These are phyloP conservation scores for Mycena sp. DNA, from an alignment of 1,284 basidiomycete species.

Conservation along the genomic window DNA sequence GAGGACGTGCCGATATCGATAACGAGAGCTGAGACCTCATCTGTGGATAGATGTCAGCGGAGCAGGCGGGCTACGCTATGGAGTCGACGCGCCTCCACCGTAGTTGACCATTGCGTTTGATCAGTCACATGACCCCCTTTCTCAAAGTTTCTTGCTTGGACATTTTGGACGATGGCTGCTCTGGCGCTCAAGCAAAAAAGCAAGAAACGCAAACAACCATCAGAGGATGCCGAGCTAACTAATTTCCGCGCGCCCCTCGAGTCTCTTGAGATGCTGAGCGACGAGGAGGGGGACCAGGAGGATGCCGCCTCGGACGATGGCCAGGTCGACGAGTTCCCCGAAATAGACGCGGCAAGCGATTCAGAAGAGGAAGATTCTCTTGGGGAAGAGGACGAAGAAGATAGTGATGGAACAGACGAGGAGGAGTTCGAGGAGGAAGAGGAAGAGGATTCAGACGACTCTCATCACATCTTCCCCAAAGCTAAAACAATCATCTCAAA, in stretches of 20 bases:
- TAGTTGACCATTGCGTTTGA: constrained; percentile 68
- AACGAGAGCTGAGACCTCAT: constrained; percentile 96
- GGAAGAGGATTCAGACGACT: constrained; percentile 46
- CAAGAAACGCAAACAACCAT: constrained; percentile 67
- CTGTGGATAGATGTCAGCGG: constrained; percentile 49
- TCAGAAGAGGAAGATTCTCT: constrained; percentile 54
- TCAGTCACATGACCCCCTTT: constrained; percentile 2
- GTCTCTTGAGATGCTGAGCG: constrained; percentile 72
- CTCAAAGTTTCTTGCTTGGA: constrained; percentile 13
- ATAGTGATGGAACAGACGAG: constrained; percentile 47
- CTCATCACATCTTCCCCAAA: constrained; percentile 65
- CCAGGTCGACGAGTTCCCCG: constrained; percentile 59
- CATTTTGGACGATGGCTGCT: constrained; percentile 43
- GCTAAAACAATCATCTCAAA: constrained; percentile 77
- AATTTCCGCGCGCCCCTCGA: constrained; percentile 47
- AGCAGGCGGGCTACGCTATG: constrained; percentile 5
- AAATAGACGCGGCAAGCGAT: constrained; percentile 61
- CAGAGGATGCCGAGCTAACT: constrained; percentile 44
- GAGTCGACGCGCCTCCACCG: constrained; percentile 66
- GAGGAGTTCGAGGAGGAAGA: constrained; percentile 51
- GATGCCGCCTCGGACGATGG: constrained; percentile 63
- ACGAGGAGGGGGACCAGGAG: constrained; percentile 64
- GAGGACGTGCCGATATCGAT: constrained; percentile 94
- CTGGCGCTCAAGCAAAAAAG: constrained; percentile 42
- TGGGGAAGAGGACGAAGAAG: constrained; percentile 49